Percentiles rank a stretch among this genome's conserved stretches.
Conservation (phyloP, 805 yeast species). For the Saccharomycopsis fermentans region DNA sequence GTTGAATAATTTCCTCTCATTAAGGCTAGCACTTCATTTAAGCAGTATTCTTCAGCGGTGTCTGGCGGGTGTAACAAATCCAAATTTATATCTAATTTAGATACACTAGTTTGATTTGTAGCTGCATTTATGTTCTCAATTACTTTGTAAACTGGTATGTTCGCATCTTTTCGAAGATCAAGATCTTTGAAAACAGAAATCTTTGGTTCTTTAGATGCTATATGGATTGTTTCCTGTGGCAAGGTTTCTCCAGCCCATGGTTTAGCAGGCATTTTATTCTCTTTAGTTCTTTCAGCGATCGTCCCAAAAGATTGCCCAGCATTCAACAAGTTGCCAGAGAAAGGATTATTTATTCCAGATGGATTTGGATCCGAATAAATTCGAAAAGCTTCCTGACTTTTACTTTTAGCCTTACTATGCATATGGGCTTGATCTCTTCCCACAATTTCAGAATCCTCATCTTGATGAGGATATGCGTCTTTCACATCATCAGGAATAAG, state of each 20-base stretch:
- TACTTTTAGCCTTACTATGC: neutral
- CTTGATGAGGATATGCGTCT: neutral
- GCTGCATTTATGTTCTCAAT: constrained; percentile 26
- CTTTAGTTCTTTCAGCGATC: constrained; percentile 45
- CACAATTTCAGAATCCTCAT: constrained; percentile 13
- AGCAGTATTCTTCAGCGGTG: constrained; percentile 42
- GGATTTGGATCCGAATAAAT: neutral
- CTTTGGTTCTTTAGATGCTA: neutral
- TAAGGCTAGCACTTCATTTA: constrained; percentile 55
- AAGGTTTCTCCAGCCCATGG: constrained; percentile 58
- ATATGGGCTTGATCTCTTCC: neutral
- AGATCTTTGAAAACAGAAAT: constrained; percentile 12
- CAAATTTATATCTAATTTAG: constrained; percentile 49
- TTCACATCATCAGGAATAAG: neutral
- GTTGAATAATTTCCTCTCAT: constrained; percentile 27
- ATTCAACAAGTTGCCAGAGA: constrained; percentile 17
- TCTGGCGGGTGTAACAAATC: constrained; percentile 36
- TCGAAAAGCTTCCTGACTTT: constrained; percentile 2
- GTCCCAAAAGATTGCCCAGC: constrained; percentile 43
- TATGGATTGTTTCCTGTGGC: constrained; percentile 28
- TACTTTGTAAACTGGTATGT: constrained; percentile 36
- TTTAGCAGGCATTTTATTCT: constrained; percentile 44
- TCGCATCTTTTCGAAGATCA: constrained; percentile 12
- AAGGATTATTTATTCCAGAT: neutral
- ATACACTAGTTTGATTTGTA: constrained; percentile 47